A percentile compares a stretch with the other conserved stretches of the same genome.
These are phyloP conservation scores for Hibiscus trionum DNA, from an alignment of 345 rosid species.

Conservation along the genomic window DNA sequence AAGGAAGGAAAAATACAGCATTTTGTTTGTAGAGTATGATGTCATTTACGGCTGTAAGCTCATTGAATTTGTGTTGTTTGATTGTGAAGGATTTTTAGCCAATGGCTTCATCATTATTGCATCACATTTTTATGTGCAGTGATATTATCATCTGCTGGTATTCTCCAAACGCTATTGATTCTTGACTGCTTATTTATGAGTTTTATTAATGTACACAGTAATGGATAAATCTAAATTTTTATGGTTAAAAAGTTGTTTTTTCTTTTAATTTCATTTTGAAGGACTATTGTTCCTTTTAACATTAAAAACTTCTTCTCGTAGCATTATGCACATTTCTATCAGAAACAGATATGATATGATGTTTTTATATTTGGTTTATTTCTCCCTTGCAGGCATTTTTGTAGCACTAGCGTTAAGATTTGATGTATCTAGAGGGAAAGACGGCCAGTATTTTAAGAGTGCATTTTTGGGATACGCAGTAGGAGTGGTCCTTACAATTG, in stretches of 20 bases:
- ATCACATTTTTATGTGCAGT: neutral
- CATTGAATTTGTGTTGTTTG: neutral
- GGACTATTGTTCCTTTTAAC: neutral
- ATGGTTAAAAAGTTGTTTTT: neutral
- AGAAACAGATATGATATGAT: neutral
- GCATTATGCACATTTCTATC: neutral
- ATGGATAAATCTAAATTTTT: neutral
- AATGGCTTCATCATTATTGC: neutral
- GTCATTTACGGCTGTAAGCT: neutral
- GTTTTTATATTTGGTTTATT: neutral
- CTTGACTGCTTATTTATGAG: neutral
- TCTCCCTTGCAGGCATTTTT: constrained; percentile 68
- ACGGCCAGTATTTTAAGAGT: constrained; percentile 86
- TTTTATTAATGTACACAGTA: neutral
- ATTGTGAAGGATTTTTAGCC: neutral
- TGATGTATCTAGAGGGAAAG: constrained; percentile 85
- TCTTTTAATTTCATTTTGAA: neutral
- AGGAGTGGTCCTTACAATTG: constrained; percentile 77
- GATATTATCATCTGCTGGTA: neutral
- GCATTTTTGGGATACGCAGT: constrained; percentile 75
- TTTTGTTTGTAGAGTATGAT: neutral
- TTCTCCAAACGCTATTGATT: neutral
- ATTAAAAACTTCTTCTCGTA: neutral
- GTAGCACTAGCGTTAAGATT: constrained; percentile 92
- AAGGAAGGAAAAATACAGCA: no score